phyloP scores from a whole-genome alignment of 805 yeast species.

The Metschnikowia arizonensis region DNA sequence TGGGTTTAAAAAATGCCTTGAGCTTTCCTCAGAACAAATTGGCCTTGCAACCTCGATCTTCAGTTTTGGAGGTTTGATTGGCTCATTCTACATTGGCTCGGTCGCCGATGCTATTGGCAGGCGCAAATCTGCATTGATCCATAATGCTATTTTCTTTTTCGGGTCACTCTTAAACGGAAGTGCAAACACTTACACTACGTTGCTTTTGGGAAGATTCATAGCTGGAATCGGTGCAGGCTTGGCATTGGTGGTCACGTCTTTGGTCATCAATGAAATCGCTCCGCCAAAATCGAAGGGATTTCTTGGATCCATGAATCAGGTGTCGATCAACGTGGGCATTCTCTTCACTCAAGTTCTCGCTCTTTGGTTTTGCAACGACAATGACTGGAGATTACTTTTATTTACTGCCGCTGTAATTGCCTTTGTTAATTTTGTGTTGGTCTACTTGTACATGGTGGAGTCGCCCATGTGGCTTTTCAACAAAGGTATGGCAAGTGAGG shows the following conservation, averaged over 20 bases:
- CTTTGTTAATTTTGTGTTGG: slow-evolving; percentile 40
- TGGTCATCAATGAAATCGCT: slow-evolving; percentile 75
- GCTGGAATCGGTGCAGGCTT: slow-evolving; percentile 87
- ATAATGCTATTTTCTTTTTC: slow-evolving; percentile 47
- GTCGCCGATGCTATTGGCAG: slow-evolving; percentile 68
- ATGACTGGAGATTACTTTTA: slow-evolving; percentile 70
- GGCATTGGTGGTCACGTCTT: slow-evolving; percentile 79
- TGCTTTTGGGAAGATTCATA: slow-evolving; percentile 67
- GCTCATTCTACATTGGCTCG: slow-evolving; percentile 65
- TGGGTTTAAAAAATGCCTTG: slow-evolving; percentile 49
- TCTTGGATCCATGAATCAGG: slow-evolving; percentile 87
- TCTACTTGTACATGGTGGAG: slow-evolving; percentile 50
- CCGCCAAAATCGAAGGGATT: slow-evolving; percentile 68
- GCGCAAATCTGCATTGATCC: slow-evolving; percentile 46
- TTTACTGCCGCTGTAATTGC: slow-evolving; percentile 59
- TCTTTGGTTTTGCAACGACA: slow-evolving; percentile 56
- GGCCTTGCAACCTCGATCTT: slow-evolving; percentile 77
- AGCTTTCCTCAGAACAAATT: slow-evolving; percentile 51
- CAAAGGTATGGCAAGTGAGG: slow-evolving; percentile 44
- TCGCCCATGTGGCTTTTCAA: slow-evolving; percentile 79
- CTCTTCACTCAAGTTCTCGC: slow-evolving; percentile 75
- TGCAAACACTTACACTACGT: slow-evolving; percentile 37
- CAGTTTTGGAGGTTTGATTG: slow-evolving; percentile 78
- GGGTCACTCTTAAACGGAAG: slow-evolving; percentile 63
- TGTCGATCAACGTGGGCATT: slow-evolving; percentile 81